Conservation (phyloP, 805 yeast species). For the Priceomyces haplophilus region DNA sequence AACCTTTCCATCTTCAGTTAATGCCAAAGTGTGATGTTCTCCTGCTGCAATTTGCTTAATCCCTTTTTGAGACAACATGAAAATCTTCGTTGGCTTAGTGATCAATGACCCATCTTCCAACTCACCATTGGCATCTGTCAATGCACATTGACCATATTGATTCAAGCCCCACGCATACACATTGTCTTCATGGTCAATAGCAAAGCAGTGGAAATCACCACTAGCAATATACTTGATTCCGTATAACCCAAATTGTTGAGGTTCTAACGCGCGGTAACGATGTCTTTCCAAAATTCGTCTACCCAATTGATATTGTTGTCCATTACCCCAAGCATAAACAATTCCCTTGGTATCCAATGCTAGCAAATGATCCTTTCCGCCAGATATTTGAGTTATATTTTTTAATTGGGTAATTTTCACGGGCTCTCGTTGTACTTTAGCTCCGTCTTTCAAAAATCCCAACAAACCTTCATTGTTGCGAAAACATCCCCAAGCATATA, state of each 20-base stretch:
- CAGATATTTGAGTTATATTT: conserved; percentile 76
- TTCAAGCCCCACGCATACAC: conserved; percentile 94
- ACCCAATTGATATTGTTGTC: conserved; percentile 90
- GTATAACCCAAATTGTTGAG: conserved; percentile 78
- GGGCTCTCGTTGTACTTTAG: conserved; percentile 66
- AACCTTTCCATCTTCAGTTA: conserved; percentile 68
- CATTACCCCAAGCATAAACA: conserved; percentile 97
- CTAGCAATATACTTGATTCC: conserved; percentile 78
- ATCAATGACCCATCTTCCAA: conserved; percentile 85
- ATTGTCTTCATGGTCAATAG: conserved; percentile 67
- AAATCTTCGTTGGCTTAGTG: conserved; percentile 70
- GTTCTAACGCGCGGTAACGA: conserved; percentile 68
- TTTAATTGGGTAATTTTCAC: conserved; percentile 56
- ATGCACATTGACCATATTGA: conserved; percentile 95
- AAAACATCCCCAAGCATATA: conserved; percentile 98
- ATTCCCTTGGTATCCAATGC: conserved; percentile 81
- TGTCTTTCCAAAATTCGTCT: conserved; percentile 79
- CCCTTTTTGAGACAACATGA: conserved; percentile 55
- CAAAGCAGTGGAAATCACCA: conserved; percentile 96
- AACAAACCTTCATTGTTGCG: conserved; percentile 88
- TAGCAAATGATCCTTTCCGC: conserved; percentile 89
- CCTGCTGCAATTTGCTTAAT: conserved; percentile 78
- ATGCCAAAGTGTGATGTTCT: conserved; percentile 86
- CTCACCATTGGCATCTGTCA: conserved; percentile 54
- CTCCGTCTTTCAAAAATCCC: conserved; percentile 66